phyloP scores from a whole-genome alignment of 257 asterid species.

The Solanum tarapatanum region DNA sequence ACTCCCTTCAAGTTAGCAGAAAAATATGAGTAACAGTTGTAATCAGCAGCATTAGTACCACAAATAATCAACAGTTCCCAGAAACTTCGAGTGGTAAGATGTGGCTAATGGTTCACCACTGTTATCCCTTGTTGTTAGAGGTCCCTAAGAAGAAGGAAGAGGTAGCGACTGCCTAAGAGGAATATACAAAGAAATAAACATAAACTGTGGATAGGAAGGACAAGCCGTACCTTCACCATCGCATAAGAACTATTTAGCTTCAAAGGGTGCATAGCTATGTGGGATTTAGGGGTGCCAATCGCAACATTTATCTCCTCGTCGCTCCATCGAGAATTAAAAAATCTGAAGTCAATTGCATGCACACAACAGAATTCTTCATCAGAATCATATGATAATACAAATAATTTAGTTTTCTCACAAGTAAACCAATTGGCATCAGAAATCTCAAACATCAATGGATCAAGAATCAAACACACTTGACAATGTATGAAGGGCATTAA shows the following conservation, averaged over 20 bases:
- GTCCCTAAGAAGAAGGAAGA: constrained; percentile 7
- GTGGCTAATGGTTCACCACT: constrained; percentile 29
- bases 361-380: background rate
- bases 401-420: background rate
- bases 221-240: constrained; percentile 14
- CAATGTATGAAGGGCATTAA: background rate
- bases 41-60: constrained; percentile 8
- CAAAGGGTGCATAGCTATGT: constrained; percentile 14
- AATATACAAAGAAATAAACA: background rate
- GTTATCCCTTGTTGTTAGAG: constrained; percentile 14
- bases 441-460: background rate
- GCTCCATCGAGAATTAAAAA: constrained; percentile 22
- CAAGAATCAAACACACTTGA: background rate
- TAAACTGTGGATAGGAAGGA: background rate
- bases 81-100: constrained; percentile 34
- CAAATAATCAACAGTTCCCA: constrained; percentile 34
- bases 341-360: constrained; percentile 12
- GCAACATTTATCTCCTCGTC: constrained; percentile 26
- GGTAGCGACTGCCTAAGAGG: background rate
- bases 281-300: constrained; percentile 9
- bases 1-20: background rate
- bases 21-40: background rate
- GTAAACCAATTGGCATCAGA: background rate
- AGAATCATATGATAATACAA: background rate
- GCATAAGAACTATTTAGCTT: constrained; percentile 29